These are phyloP conservation scores for Dictyostelium firmibasis DNA, from an alignment of 78 protist species.

Conservation along the genomic window DNA sequence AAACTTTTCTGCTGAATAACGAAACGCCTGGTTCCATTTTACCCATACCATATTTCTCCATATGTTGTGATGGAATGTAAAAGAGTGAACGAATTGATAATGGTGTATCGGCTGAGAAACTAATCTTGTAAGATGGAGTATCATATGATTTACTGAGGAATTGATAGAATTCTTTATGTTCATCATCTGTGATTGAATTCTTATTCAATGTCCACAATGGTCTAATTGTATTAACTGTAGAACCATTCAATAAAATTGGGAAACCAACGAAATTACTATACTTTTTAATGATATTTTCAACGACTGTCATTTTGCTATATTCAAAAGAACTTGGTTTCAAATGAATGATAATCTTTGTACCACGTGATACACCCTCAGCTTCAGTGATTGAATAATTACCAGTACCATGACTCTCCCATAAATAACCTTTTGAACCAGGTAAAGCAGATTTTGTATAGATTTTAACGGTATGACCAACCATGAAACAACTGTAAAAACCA, in stretches of 20 bases:
- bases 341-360: constrained; percentile 93
- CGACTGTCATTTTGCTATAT: constrained; percentile 75
- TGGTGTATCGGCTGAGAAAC: constrained; percentile 90
- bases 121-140: constrained; percentile 78
- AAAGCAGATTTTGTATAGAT: constrained; percentile 66
- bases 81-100: constrained; percentile 83
- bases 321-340: constrained; percentile 80
- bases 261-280: constrained; percentile 93
- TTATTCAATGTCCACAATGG: constrained; percentile 92
- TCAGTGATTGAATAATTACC: constrained; percentile 86
- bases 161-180: constrained; percentile 88
- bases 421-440: constrained; percentile 39
- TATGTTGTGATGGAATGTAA: constrained; percentile 91
- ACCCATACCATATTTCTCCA: constrained; percentile 93
- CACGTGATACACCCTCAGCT: constrained; percentile 89
- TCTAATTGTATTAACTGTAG: constrained; percentile 86
- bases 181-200: constrained; percentile 86
- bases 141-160: constrained; percentile 82
- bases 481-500: constrained; percentile 98
- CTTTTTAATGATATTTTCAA: constrained; percentile 84
- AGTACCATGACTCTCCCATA: constrained; percentile 80
- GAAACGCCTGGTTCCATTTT: constrained; percentile 92
- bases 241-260: constrained; percentile 91
- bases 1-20: constrained; percentile 91
- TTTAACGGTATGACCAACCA: constrained; percentile 92